phyloP scores from a whole-genome alignment of 73 alveolate species.

The Paramecium octaurelia region DNA sequence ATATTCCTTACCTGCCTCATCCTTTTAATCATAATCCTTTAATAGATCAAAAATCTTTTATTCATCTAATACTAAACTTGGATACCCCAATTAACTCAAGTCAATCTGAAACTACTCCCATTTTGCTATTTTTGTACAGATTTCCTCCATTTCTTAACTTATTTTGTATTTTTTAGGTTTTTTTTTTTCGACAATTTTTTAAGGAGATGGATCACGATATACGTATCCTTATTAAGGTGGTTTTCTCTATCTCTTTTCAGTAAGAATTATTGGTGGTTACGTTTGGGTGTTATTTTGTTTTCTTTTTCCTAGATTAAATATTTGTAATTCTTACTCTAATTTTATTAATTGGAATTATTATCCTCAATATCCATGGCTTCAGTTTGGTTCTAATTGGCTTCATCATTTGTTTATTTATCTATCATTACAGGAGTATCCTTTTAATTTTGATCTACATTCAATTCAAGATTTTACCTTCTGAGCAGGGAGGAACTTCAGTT shows the following conservation, averaged over 20 bases:
- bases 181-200: not conserved
- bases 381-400: not conserved
- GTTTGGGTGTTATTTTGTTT: not conserved
- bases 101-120: not conserved
- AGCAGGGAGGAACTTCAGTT: not conserved
- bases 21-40: not conserved
- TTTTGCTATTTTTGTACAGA: not conserved
- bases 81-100: not conserved
- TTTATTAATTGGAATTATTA: not conserved
- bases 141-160: not conserved
- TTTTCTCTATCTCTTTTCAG: not conserved
- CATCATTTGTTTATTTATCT: not conserved
- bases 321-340: not conserved
- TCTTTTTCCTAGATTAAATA: not conserved
- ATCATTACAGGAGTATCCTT: not conserved
- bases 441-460: not conserved
- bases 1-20: not conserved
- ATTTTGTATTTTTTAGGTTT: not conserved
- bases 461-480: not conserved
- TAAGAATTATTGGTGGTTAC: not conserved
- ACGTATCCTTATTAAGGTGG: not conserved
- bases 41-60: not conserved
- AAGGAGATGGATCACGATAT: not conserved
- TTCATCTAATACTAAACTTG: not conserved
- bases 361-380: slow-evolving; percentile 24